Evolutionary conservation across 192 early-diverging fungal species (phyloP).

Genomic region (Irineochytrium annulatum): DNA sequence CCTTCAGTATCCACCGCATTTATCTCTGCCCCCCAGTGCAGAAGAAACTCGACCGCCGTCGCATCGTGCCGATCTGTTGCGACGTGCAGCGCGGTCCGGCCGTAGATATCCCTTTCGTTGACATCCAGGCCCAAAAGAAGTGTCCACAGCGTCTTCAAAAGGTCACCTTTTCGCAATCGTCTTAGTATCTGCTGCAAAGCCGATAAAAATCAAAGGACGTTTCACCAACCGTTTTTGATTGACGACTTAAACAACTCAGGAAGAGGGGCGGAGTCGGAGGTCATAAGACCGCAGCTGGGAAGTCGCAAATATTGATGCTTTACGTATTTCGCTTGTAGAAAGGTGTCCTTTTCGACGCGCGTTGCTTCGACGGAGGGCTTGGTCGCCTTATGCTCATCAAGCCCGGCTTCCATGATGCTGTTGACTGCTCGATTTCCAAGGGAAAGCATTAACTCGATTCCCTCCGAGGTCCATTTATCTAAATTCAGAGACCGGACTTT

Average conservation of each 20-base stretch:
- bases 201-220: no score
- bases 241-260: slow-evolving; percentile 57
- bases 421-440: slow-evolving; percentile 80
- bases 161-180: no score
- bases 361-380: slow-evolving; percentile 27
- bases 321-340: slow-evolving; percentile 1
- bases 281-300: slow-evolving; percentile 3
- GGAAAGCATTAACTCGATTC: slow-evolving; percentile 61
- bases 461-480: slow-evolving; percentile 83
- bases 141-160: slow-evolving; percentile 53
- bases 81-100: slow-evolving; percentile 58
- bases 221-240: slow-evolving; percentile 43
- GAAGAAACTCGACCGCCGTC: slow-evolving; percentile 70
- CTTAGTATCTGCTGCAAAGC: no score
- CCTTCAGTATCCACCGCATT: slow-evolving; percentile 61
- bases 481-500: slow-evolving; percentile 72
- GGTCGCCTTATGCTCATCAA: not conserved
- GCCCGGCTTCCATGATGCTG: slow-evolving; percentile 28
- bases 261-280: slow-evolving; percentile 2
- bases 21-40: slow-evolving; percentile 74
- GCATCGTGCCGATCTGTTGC: slow-evolving; percentile 64
- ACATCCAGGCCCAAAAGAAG: slow-evolving; percentile 72
- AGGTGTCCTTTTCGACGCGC: slow-evolving; percentile 5
- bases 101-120: slow-evolving; percentile 54
- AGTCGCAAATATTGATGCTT: slow-evolving; percentile 3